phyloP scores from a whole-genome alignment of 2,329 filamentous ascomycete genomes.

The Onygenales sp. region DNA sequence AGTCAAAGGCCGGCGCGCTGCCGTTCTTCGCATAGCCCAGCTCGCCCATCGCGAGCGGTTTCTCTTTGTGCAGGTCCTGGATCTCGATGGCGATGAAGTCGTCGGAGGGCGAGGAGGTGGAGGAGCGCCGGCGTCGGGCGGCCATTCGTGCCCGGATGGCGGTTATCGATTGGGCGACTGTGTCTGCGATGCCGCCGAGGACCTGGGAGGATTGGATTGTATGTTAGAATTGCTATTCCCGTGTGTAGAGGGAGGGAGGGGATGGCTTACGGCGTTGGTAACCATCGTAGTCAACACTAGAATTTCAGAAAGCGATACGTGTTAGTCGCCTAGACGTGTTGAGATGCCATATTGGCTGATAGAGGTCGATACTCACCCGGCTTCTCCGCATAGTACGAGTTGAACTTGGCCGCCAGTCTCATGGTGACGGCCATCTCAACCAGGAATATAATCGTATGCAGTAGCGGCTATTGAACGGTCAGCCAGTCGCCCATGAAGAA shows the following conservation, averaged over 20 bases:
- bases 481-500: too few relatives aligned
- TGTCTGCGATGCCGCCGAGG: slow-evolving; percentile 90
- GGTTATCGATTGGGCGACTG: slow-evolving; percentile 86
- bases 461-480: slow-evolving; percentile 56
- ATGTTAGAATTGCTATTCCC: neutral
- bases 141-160: slow-evolving; percentile 57
- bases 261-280: slow-evolving; percentile 68
- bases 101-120: slow-evolving; percentile 39
- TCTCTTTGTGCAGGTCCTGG: slow-evolving; percentile 74
- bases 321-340: slow-evolving; percentile 7
- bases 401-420: slow-evolving; percentile 77
- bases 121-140: slow-evolving; percentile 44
- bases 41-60: slow-evolving; percentile 55
- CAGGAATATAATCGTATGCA: slow-evolving; percentile 76
- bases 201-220: slow-evolving; percentile 39
- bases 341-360: neutral
- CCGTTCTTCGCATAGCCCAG: slow-evolving; percentile 45
- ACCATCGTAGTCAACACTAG: slow-evolving; percentile 96
- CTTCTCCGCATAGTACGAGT: slow-evolving; percentile 83
- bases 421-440: slow-evolving; percentile 82
- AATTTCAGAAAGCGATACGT: slow-evolving; percentile 3
- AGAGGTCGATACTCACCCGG: slow-evolving; percentile 50
- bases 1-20: slow-evolving; percentile 75
- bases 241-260: neutral
- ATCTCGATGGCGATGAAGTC: slow-evolving; percentile 80